phyloP scores from a whole-genome alignment of 495 filamentous ascomycete genomes.

The Neurospora tetrasperma region DNA sequence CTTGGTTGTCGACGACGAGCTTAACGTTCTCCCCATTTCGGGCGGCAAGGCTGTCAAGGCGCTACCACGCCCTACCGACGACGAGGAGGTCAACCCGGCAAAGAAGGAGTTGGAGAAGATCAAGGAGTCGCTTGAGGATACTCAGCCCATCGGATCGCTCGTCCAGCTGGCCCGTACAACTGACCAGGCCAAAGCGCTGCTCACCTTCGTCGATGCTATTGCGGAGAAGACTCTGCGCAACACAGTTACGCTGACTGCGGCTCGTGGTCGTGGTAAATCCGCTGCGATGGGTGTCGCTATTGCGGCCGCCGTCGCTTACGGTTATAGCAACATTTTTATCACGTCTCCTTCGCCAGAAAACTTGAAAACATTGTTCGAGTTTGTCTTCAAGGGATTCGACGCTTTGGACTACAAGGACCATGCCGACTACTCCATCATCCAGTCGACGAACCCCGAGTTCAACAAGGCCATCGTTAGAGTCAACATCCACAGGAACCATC shows the following conservation, averaged over 20 bases:
- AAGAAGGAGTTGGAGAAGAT: conserved; percentile 73
- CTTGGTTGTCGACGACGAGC: conserved; percentile 92
- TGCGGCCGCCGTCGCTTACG: conserved; percentile 86
- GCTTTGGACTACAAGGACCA: conserved; percentile 87
- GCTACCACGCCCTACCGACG: conserved; percentile 60
- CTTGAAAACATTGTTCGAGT: conserved; percentile 95
- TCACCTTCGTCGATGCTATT: conserved; percentile 94
- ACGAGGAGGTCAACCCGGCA: conserved; percentile 53
- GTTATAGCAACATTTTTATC: conserved; percentile 99
- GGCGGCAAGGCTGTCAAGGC: conserved; percentile 88
- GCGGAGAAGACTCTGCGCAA: conserved; percentile 89
- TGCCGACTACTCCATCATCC: conserved; percentile 93
- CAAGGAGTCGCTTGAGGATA: conserved; percentile 76
- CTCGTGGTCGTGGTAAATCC: conserved; percentile 92
- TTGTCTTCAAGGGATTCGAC: conserved; percentile 97
- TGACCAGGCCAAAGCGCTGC: conserved; percentile 88
- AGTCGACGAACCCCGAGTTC: conserved; percentile 97
- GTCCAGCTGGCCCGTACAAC: conserved; percentile 78
- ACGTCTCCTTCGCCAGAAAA: conserved; percentile 98
- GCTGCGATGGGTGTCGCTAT: conserved; percentile 90
- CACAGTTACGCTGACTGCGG: conserved; percentile 89
- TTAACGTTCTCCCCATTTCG: conserved; percentile 96
- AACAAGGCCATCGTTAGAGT: conserved; percentile 98
- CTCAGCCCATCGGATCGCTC: conserved; percentile 75
- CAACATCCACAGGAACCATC: conserved; percentile 88